Evolutionary conservation across 2,329 filamentous ascomycete species (phyloP), one percentile per base, ranked within the genome.

Genomic region (Juglanconis oblonga): DNA sequence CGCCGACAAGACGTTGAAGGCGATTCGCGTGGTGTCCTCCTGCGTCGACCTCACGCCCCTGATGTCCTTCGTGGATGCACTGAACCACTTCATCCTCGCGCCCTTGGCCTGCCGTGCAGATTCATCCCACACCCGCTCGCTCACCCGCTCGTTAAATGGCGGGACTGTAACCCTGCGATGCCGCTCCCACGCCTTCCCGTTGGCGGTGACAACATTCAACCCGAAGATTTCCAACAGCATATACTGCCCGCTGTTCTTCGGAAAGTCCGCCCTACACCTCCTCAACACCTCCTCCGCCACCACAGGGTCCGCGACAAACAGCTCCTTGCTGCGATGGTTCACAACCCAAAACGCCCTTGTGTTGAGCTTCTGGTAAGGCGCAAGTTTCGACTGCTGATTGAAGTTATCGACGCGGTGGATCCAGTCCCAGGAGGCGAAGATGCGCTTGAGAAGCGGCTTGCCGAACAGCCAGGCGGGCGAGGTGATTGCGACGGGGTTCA

Each of bases 401-500:
- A 48, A 57, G 13, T n/a, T 33, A 24, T 44, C 47, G 45, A 57
- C 33, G 4, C 55, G 55, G 36, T 57, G 55, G 24, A 51, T 48
- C 55, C 55, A 57, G 2, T 40, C 47, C 7, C 13, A 57, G 17
- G 35, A 33, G 4, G 47, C 55, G 38, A 57, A 57, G 36, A 57
- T 11, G 10, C 36, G 24, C 5, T 13, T 17, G 5, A 57, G 9
- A 1, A 42, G 24, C 7, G 35, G 35, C 13, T 48, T 29, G 35
- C 49, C 49, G 45, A 57, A 14, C 9, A 57, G 8, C 55, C 55
- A 57, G 17, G 32, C 14, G 4, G 45, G 45, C 33, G 55, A 57
- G 35, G 29, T 11, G 33, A 50, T 3, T 56, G 65, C 67, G 57
- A 74, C 67, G 14, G 68, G 71, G 7, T 73, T 68, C 45, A 73